phyloP scores from a whole-genome alignment of 2,329 filamentous ascomycete species.

The Trichophyton mentagrophytes region DNA sequence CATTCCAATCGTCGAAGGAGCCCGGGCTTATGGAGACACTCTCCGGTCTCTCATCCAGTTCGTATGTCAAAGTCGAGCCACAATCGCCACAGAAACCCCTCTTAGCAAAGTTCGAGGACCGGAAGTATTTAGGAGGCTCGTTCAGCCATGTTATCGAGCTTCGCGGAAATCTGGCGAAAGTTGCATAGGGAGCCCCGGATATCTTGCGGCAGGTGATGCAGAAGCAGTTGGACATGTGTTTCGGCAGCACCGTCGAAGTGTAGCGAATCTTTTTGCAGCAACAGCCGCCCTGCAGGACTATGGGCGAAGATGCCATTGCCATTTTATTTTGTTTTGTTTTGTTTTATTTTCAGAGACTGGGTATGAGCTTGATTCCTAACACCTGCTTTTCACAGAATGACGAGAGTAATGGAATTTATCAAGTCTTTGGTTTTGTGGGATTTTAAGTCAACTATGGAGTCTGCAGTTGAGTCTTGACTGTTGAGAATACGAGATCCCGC shows the following conservation, averaged over 20 bases:
- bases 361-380: background rate
- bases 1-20: slow-evolving; percentile 31
- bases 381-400: background rate
- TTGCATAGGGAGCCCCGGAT: slow-evolving; percentile 35
- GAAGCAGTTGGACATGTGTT: slow-evolving; percentile 32
- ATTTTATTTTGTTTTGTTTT: too few relatives aligned
- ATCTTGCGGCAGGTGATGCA: slow-evolving; percentile 39
- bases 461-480: too few relatives aligned
- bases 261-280: slow-evolving; percentile 34
- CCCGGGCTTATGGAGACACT: slow-evolving; percentile 27
- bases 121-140: slow-evolving; percentile 22
- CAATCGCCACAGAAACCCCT: slow-evolving; percentile 36
- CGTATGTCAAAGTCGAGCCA: slow-evolving; percentile 37
- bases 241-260: slow-evolving; percentile 25
- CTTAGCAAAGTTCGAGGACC: slow-evolving; percentile 30
- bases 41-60: slow-evolving; percentile 24
- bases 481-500: background rate
- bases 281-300: slow-evolving; percentile 31
- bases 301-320: background rate
- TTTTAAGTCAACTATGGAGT: too few relatives aligned
- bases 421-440: background rate
- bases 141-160: slow-evolving; percentile 26
- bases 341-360: background rate
- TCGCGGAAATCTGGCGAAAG: slow-evolving; percentile 29
- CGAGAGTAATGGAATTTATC: background rate